Evolutionary conservation across 352 stramenopile species (phyloP), one percentile per base, ranked within the genome.

Genomic region (Blastocystis sp.): DNA sequence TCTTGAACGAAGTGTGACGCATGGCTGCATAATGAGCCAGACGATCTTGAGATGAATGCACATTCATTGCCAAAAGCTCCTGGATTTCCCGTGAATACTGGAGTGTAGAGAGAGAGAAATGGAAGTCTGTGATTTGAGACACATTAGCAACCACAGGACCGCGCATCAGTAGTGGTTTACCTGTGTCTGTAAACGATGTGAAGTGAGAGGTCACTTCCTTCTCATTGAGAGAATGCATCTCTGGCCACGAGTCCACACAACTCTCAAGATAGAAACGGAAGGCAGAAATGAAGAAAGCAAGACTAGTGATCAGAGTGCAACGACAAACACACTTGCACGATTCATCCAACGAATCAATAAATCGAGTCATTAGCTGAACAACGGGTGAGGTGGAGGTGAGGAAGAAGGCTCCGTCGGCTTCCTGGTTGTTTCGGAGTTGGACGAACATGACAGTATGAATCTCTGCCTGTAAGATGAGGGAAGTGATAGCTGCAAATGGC

Each of bases 361-460:
- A 66, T 6, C 12, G 51, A 32, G 16, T 19, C 24, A 83, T 42
- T 35, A 67, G 49, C 51, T 21, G 29, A 27, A 49, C 24, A 5
- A 83, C 16, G 21, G 29, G 12, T 16, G 16, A 52, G 46, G 46
- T 42, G 0, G 1, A 5, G 11, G 49, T 83, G 14, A 57, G 49
- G 5, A 27, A 7, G 21, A 43, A 42, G 14, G 49, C 21, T 19
- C 51, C 51, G 35, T 83, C 46, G 0, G 24, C 42, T 39, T 83
- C 71, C 12, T 43, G 49, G 21, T 67, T 65, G 19, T 59, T 57
- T 29, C 46, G 27, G 24, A 57, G 27, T 14, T 37, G 71, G 24
- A 83, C 46, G 35, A 66, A 83, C 7, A 54, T 83, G 29, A 61
- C 27, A 24, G 56, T 65, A 16, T 83, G 51, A 0, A 83, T 65